Evolutionary conservation across 345 rosid genomes (phyloP).

Genomic region (Boechera divaricarpa): DNA sequence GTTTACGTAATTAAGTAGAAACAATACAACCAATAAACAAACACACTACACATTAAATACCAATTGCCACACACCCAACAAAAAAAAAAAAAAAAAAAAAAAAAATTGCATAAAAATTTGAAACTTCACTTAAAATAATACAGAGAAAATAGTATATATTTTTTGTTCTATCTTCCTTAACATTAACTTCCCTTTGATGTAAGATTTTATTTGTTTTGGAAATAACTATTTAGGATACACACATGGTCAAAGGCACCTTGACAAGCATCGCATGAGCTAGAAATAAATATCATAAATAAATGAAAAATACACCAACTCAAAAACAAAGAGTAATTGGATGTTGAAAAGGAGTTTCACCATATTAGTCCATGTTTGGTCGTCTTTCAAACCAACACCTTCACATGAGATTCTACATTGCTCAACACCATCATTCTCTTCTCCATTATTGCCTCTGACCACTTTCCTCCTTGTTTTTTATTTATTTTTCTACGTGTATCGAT

Average conservation of each 20-base stretch:
- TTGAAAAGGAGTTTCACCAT: slow-evolving; percentile 41
- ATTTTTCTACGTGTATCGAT: neutral
- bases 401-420: slow-evolving; percentile 63
- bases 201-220: neutral
- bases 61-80: too few relatives aligned
- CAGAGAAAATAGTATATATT: neutral
- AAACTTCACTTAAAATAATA: too few relatives aligned
- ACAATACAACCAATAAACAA: too few relatives aligned
- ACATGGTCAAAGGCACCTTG: slow-evolving; percentile 55
- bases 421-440: slow-evolving; percentile 58
- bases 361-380: slow-evolving; percentile 50
- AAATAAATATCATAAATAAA: slow-evolving; percentile 14
- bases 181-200: neutral
- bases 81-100: too few relatives aligned
- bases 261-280: slow-evolving; percentile 41
- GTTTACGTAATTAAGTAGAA: too few relatives aligned
- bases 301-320: neutral
- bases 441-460: slow-evolving; percentile 89
- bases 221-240: slow-evolving; percentile 46
- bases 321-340: slow-evolving; percentile 33
- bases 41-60: too few relatives aligned
- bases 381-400: slow-evolving; percentile 62
- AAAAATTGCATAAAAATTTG: too few relatives aligned
- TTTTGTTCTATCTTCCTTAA: neutral
- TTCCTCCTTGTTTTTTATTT: slow-evolving; percentile 44